phyloP scores from a whole-genome alignment of 148 eudicot genomes.

The Chenopodium suecicum region DNA sequence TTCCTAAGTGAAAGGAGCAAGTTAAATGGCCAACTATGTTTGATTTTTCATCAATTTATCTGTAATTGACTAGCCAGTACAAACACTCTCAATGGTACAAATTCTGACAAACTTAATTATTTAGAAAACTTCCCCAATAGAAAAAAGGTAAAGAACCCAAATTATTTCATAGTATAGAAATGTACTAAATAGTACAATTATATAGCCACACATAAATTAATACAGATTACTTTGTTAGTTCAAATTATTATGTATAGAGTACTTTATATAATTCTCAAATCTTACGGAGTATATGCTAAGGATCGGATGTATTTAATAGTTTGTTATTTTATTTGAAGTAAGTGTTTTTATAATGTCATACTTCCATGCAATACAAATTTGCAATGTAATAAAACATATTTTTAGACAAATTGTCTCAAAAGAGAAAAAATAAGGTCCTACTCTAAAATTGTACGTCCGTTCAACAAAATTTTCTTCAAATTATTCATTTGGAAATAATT shows the following conservation, averaged over 20 bases:
- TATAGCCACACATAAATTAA: not conserved
- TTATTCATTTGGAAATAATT: not conserved
- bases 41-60: not conserved
- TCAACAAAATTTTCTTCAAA: not conserved
- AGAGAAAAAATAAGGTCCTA: too few relatives aligned
- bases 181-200: not conserved
- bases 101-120: not conserved
- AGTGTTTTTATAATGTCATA: too few relatives aligned
- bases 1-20: not conserved
- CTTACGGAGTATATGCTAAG: slow-evolving; percentile 8
- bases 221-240: not conserved
- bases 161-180: not conserved
- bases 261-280: not conserved
- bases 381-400: not conserved
- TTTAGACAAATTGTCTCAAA: too few relatives aligned
- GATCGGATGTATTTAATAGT: not conserved
- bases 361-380: not conserved
- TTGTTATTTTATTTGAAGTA: too few relatives aligned
- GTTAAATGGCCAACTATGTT: not conserved
- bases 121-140: not conserved
- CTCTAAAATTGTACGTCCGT: too few relatives aligned
- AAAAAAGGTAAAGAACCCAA: not conserved
- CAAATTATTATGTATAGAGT: too few relatives aligned
- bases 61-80: not conserved
- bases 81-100: not conserved